phyloP scores from a whole-genome alignment of 2,329 filamentous ascomycete genomes.

The Paecilomyces sp. region DNA sequence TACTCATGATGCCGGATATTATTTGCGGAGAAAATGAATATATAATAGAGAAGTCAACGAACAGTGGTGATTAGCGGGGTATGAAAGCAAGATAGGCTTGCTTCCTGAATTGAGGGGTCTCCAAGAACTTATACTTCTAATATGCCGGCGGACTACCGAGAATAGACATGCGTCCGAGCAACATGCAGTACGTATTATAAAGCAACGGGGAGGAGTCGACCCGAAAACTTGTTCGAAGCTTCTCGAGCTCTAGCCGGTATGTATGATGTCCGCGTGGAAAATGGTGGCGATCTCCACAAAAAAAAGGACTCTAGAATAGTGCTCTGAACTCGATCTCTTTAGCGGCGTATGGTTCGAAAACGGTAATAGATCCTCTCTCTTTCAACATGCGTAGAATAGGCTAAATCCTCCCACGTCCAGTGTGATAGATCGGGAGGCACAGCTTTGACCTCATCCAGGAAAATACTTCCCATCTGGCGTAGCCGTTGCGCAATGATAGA shows the following conservation, averaged over 20 bases:
- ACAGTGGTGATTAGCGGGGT: neutral
- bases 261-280: neutral
- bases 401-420: neutral
- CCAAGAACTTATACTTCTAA: neutral
- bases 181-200: neutral
- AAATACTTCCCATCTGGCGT: neutral
- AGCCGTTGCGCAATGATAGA: neutral
- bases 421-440: neutral
- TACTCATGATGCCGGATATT: constrained; percentile 27
- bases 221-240: neutral
- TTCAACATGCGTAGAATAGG: neutral
- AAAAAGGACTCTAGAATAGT: neutral
- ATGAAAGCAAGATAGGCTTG: neutral
- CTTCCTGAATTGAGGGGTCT: neutral
- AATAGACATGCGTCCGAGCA: neutral
- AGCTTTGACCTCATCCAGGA: neutral
- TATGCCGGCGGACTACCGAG: neutral
- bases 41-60: neutral
- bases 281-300: neutral
- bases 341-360: neutral
- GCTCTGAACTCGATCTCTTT: neutral
- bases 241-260: neutral
- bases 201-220: neutral
- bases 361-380: neutral
- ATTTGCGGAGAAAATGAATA: neutral